Base-by-base conservation (phyloP, 129 eudicot species). In the Lactuca sativa region DNA sequence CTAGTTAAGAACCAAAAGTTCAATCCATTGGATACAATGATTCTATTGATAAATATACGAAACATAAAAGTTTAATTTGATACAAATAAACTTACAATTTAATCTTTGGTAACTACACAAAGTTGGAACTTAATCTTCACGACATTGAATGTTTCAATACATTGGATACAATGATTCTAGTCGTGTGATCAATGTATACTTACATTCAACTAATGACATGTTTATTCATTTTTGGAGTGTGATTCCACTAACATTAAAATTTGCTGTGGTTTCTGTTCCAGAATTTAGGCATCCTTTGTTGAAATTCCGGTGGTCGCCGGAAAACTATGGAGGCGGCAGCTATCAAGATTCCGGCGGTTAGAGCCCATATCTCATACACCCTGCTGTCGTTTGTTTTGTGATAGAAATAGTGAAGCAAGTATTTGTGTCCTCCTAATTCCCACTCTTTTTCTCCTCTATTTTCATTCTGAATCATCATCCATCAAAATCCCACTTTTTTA, bases 311-410 rank as follows among this genome's bases (percentile, higher is more conserved):
- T 17, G 71, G 64, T 18, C 74, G 64, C 25, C 80, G 79, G 75
- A 80, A 88, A 40, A 88, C 90, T 30, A 85, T 37, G 17, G 90
- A 77, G 55, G 90, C 95, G 30, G 80, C 79, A 9, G 49, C 30
- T 43, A 83, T 86, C 74, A 86, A 41, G 44, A 86, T 76, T 61
- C 77, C 89, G 53, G 93, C 93, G 37, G 93, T 86, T 38, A 86
- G 30, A 61, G 79, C 86, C 86, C 89, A 86, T 68, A 86, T 86
- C 30, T 72, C 65, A 60, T 71, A 86, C 56, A 77, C 73, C 17
- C 59, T 51, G 8, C 59, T 51, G 8, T 74, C 30, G 4, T 73
- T 81, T 15, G 74, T 56, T 73, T 81, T 70, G 18, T 80, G 71
- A 25, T 78, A 82, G 59, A 86, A 86, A 78, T 41, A 86, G 73